These are phyloP conservation scores for Cupressus sempervirens DNA, from an alignment of 75 land plant genomes.

Conservation along the genomic window DNA sequence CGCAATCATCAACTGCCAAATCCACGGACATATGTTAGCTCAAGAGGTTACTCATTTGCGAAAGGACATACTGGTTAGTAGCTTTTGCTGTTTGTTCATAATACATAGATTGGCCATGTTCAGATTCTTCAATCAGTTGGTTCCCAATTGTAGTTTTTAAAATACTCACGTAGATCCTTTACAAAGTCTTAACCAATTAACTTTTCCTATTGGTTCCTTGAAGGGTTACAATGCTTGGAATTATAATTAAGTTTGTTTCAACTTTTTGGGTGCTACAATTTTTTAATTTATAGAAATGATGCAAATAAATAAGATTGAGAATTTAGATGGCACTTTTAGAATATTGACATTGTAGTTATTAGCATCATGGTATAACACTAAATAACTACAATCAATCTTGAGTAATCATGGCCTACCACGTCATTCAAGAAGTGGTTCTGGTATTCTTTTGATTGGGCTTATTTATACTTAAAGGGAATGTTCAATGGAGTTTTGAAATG, in stretches of 20 bases:
- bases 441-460: too few species aligned
- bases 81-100: not conserved
- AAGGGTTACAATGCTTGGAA: not conserved
- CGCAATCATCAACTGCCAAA: slow-evolving; percentile 81
- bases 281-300: not conserved
- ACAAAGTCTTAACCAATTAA: not conserved
- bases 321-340: too few species aligned
- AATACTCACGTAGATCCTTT: not conserved
- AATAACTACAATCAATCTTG: too few species aligned
- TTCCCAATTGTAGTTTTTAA: not conserved
- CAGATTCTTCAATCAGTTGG: not conserved
- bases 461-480: too few species aligned
- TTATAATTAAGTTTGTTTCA: not conserved
- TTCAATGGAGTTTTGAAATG: too few species aligned
- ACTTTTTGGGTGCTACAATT: too few species aligned
- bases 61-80: slow-evolving; percentile 70
- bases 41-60: slow-evolving; percentile 67
- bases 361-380: not conserved
- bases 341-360: not conserved
- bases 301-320: not conserved
- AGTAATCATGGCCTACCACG: too few species aligned
- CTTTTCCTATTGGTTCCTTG: not conserved
- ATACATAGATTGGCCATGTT: not conserved
- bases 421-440: too few species aligned
- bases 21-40: slow-evolving; percentile 67